Evolutionary conservation across 2,329 filamentous ascomycete species (phyloP), one percentile per base, ranked within the genome.

Genomic region (Calcarisporium arbuscula): DNA sequence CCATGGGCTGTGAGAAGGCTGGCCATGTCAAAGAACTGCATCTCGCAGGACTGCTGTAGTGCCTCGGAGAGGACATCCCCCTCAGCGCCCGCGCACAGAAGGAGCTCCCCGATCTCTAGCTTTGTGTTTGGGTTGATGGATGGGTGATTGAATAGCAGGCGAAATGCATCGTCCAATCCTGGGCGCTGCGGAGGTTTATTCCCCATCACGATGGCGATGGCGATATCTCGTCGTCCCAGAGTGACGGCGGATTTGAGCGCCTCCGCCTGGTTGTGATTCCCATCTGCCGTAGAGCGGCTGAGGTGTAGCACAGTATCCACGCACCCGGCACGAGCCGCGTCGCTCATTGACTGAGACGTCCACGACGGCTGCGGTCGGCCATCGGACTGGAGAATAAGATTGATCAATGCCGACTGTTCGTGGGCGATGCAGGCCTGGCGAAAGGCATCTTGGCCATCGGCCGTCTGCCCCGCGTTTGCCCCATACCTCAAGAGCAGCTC

Each of bases 51-150:
- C 20, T 67, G 57, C 6, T 69, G 53, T 1, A 79, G 56, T 0
- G 68, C 70, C 19, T 58, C 53, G 0, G 70, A 63, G 1, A 74
- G 54, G 1, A 61, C 55, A 11, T 72, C 65, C 2, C 76, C 76
- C 10, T 62, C 57, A 2, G 74, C 74, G 0, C 76, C 75, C 2
- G 71, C 74, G 34, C 74, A 77, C 2, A 81, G 59, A 2, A 81
- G 48, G 4, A 76, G 55, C 47, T 80, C 74, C 0, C 70, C 61
- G 41, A 80, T 56, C 3, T 63, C 62, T 27, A 72, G 53, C 45
- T 72, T 76, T 20, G 68, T 64, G 19, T 65, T 61, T 0, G 68
- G 65, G 6, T 61, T 62, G 14, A 74, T 59, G 3, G 64, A 62
- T 3, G 63, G 49, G 31, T 69, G 64, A 2, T 60, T 50, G 38